Percentiles rank a stretch among this genome's conserved stretches.
These are phyloP conservation scores for Penicillium pancosmium DNA, from an alignment of 495 filamentous ascomycete genomes.

Conservation along the genomic window DNA sequence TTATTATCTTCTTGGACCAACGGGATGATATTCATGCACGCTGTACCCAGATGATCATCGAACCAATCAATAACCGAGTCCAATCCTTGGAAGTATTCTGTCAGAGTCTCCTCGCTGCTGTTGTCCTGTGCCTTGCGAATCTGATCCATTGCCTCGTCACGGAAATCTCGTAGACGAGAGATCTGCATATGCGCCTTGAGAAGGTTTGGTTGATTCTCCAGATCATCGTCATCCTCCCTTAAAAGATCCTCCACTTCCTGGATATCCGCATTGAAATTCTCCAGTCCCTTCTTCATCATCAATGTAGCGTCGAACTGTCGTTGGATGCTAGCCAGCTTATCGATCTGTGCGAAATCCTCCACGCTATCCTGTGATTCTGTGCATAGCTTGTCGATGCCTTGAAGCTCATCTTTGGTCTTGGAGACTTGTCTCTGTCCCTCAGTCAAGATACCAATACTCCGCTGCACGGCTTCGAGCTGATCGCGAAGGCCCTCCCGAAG, in stretches of 20 bases:
- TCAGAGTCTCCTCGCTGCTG: constrained; percentile 75
- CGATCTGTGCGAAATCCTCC: constrained; percentile 94
- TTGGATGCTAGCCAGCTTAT: constrained; percentile 88
- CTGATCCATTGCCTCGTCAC: constrained; percentile 95
- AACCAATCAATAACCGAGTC: constrained; percentile 91
- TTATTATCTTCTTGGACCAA: constrained; percentile 81
- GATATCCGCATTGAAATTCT: constrained; percentile 78
- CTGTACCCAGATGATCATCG: constrained; percentile 87
- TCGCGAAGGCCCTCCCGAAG: constrained; percentile 84
- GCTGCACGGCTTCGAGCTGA: constrained; percentile 89
- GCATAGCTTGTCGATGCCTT: constrained; percentile 97
- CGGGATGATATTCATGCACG: constrained; percentile 87
- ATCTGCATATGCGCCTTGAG: constrained; percentile 87
- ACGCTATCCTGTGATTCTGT: constrained; percentile 96
- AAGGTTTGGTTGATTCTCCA: constrained; percentile 90
- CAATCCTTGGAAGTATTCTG: constrained; percentile 85
- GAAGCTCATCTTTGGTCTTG: constrained; percentile 94
- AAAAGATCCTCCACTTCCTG: constrained; percentile 74
- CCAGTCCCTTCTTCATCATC: constrained; percentile 86
- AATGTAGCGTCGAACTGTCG: constrained; percentile 91
- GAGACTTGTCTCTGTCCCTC: constrained; percentile 88
- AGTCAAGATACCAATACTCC: constrained; percentile 80
- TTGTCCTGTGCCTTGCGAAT: constrained; percentile 73
- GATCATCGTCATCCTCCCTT: constrained; percentile 77
- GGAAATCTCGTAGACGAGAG: constrained; percentile 86